These are phyloP conservation scores for Cyberlindnera bimundalis DNA, from an alignment of 805 yeast species.

Conservation along the genomic window DNA sequence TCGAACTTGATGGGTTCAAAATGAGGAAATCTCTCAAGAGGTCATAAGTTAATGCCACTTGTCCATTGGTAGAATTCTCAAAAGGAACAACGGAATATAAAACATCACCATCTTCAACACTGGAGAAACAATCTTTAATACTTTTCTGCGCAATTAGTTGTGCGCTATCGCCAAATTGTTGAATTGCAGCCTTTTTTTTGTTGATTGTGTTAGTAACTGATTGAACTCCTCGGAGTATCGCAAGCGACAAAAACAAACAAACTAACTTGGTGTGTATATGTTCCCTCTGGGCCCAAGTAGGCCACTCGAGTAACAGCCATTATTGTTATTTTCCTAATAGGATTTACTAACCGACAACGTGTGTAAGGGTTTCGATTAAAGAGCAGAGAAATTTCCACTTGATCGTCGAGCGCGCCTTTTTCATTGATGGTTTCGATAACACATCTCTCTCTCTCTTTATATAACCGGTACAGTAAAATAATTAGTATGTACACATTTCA, in stretches of 20 bases:
- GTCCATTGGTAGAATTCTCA: slow-evolving; percentile 94
- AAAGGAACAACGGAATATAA: slow-evolving; percentile 81
- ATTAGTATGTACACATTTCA: background rate
- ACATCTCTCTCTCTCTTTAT: too few species aligned
- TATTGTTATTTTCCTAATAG: too few species aligned
- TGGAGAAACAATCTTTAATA: slow-evolving; percentile 58
- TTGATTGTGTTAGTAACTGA: too few species aligned
- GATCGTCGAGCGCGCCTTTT: too few species aligned
- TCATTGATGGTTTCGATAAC: too few species aligned
- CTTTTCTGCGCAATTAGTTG: slow-evolving; percentile 23
- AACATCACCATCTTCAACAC: slow-evolving; percentile 42
- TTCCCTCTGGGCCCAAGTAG: slow-evolving; percentile 87
- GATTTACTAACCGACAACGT: too few species aligned
- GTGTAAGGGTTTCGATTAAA: background rate
- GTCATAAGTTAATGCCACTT: slow-evolving; percentile 83
- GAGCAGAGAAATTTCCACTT: too few species aligned
- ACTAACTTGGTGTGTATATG: slow-evolving; percentile 82
- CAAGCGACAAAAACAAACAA: too few species aligned
- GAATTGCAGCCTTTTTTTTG: slow-evolving; percentile 48
- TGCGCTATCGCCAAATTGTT: slow-evolving; percentile 41
- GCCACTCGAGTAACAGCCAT: slow-evolving; percentile 44
- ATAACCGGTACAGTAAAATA: too few species aligned
- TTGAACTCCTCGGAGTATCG: too few species aligned
- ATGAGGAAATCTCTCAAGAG: slow-evolving; percentile 66
- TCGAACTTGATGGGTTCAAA: slow-evolving; percentile 18